Evolutionary conservation across 257 asterid species (phyloP).

Genomic region (Plantago ovata): DNA sequence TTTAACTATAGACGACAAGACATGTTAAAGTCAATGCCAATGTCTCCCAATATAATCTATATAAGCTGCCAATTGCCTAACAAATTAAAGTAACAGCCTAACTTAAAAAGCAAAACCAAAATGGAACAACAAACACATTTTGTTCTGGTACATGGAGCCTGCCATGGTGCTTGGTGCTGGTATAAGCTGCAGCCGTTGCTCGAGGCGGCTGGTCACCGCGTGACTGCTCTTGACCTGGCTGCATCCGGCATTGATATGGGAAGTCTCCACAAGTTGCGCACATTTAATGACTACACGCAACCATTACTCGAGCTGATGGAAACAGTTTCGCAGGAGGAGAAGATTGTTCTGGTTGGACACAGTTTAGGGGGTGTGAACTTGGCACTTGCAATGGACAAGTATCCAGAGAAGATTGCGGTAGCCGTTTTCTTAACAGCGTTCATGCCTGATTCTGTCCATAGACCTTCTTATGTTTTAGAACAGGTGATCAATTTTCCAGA

Average conservation of each 20-base stretch:
- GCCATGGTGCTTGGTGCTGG: conserved; percentile 78
- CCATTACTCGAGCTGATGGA: conserved; percentile 45
- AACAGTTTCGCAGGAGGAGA: conserved; percentile 29
- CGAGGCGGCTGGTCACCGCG: conserved; percentile 60
- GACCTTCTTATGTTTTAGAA: too few relatives aligned
- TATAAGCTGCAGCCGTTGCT: conserved; percentile 52
- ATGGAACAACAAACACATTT: conserved; percentile 27
- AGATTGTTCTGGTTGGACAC: conserved; percentile 58
- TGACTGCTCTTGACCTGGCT: conserved; percentile 48
- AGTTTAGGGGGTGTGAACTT: conserved; percentile 50
- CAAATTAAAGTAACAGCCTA: too few relatives aligned
- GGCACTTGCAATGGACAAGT: conserved; percentile 23
- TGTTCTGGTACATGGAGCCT: conserved; percentile 69
- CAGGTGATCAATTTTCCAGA: too few relatives aligned
- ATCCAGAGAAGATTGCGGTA: too few relatives aligned
- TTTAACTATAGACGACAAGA: too few relatives aligned
- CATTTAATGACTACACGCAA: conserved; percentile 33
- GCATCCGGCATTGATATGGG: conserved; percentile 49
- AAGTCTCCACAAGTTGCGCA: conserved; percentile 27
- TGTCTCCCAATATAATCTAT: too few relatives aligned
- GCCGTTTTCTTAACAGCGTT: too few relatives aligned
- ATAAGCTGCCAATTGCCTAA: too few relatives aligned
- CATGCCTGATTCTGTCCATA: too few relatives aligned
- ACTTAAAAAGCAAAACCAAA: too few relatives aligned
- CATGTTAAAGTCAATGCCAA: too few relatives aligned